Percentiles rank a stretch among this genome's conserved stretches.
Evolutionary conservation across 1,139 yeast genomes (phyloP).

Genomic region (Saccharomyces hybrid): DNA sequence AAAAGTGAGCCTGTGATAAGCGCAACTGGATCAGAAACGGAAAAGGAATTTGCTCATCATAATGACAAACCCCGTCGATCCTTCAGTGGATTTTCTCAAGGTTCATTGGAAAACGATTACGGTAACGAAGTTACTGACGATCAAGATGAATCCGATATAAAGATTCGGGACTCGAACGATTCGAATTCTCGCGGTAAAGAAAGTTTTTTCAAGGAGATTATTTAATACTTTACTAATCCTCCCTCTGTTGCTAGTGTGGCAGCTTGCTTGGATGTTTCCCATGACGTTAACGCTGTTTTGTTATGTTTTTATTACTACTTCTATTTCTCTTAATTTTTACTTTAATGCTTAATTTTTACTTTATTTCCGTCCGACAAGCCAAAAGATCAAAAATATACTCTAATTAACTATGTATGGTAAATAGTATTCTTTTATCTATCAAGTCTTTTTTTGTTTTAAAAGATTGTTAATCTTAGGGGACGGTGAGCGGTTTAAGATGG

Average conservation of each 20-base stretch:
- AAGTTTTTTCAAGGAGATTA: not conserved
- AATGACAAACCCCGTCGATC: conserved; percentile 13
- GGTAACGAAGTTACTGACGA: not conserved
- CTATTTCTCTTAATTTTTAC: not conserved
- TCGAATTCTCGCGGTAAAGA: not conserved
- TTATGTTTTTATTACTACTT: not conserved
- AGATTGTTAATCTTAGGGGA: no score
- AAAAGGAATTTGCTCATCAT: not conserved
- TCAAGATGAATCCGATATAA: not conserved
- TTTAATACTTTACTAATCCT: not conserved
- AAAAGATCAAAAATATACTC: no score
- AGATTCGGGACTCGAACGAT: not conserved
- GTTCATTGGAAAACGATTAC: conserved; percentile 6
- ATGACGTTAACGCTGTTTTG: not conserved
- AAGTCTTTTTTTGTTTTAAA: no score
- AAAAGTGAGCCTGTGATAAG: not conserved
- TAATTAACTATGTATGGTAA: no score
- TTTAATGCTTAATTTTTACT: not conserved
- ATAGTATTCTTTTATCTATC: no score
- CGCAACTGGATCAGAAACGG: not conserved
- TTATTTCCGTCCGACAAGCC: no score
- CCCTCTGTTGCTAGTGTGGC: not conserved
- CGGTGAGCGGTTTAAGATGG: no score
- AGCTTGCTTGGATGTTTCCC: not conserved
- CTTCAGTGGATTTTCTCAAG: conserved; percentile 20